Evolutionary conservation across 1,284 basidiomycete genomes (phyloP), one percentile per base, ranked within the genome.

Genomic region (Naganishia sp.): DNA sequence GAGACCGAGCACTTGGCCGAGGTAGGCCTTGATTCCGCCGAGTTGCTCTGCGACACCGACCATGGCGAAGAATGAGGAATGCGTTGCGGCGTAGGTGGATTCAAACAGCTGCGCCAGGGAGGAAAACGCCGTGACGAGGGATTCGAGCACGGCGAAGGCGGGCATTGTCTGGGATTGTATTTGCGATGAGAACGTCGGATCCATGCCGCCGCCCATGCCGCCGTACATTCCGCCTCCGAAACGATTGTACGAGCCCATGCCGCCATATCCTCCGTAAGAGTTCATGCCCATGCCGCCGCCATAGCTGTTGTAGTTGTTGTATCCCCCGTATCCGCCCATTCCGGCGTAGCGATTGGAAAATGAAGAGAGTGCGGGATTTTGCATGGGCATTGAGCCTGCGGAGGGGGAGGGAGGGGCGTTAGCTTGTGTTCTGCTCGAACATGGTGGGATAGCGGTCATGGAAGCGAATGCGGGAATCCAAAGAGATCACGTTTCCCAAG

Each of bases 61-160:
- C 90, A 99, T 97, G 68, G 95, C 95, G 78, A 98, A 99, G 82
- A 99, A 99, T 50, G 88, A 90, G 4, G 91, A 94, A 80, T 99
- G 96, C 0, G 96, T 99, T 3, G 96, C 96, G 90, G 98, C 93
- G 80, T 97, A 99, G 3, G 96, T 99, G 49, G 87, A 90, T 79
- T 99, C 95, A 72, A 99, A 87, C 87, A 99, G 95, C 79, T 99
- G 96, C 0, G 96, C 90, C 68, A 99, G 89, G 15, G 94, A 94
- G 0, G 89, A 87, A 79, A 99, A 97, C 1, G 95, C 96, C 70
- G 94, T 92, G 50, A 99, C 95, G 75, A 99, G 90, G 43, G 89
- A 90, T 74, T 96, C 92, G 54, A 99, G 84, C 66, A 99, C 87
- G 21, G 90, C 86, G 73, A 99, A 99, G 0, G 94, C 96, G 61